Conservation (phyloP, 208 protist genomes). For the Leptomonas seymouri region DNA sequence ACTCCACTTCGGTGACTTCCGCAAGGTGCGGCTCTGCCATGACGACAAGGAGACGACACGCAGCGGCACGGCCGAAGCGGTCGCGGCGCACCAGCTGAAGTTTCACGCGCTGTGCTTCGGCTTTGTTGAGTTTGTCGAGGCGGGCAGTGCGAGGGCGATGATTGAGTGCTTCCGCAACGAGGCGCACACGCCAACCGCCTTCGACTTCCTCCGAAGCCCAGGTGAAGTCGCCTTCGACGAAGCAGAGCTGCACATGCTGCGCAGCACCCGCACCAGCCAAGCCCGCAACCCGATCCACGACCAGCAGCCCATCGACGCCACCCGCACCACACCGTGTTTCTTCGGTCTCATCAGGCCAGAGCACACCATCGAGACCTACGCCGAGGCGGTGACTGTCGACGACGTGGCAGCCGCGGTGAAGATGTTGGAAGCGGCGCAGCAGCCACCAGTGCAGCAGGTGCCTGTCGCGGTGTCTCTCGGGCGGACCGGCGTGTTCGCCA, state of each 20-base stretch:
- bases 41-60: constrained; percentile 68
- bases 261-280: constrained; percentile 58
- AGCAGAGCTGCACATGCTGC: constrained; percentile 46
- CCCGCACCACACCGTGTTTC: constrained; percentile 16
- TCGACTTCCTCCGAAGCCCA: constrained; percentile 50
- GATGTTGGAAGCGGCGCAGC: constrained; percentile 3
- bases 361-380: constrained; percentile 24
- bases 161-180: constrained; percentile 87
- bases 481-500: neutral
- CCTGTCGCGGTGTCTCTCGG: neutral
- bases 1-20: constrained; percentile 80
- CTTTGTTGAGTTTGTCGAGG: constrained; percentile 80
- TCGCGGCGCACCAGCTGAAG: constrained; percentile 28
- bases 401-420: constrained; percentile 21
- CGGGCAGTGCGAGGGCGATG: constrained; percentile 63
- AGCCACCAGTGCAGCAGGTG: constrained; percentile 4
- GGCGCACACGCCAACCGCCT: constrained; percentile 42
- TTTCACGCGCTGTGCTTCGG: constrained; percentile 62
- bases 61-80: constrained; percentile 25
- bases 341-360: constrained; percentile 17
- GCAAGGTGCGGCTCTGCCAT: constrained; percentile 82
- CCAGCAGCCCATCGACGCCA: constrained; percentile 63
- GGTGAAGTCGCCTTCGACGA: constrained; percentile 25
- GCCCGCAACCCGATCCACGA: constrained; percentile 82
- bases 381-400: constrained; percentile 13